Evolutionary conservation across 495 filamentous ascomycete genomes (phyloP).

Genomic region (Penicillium dipodomyicola): DNA sequence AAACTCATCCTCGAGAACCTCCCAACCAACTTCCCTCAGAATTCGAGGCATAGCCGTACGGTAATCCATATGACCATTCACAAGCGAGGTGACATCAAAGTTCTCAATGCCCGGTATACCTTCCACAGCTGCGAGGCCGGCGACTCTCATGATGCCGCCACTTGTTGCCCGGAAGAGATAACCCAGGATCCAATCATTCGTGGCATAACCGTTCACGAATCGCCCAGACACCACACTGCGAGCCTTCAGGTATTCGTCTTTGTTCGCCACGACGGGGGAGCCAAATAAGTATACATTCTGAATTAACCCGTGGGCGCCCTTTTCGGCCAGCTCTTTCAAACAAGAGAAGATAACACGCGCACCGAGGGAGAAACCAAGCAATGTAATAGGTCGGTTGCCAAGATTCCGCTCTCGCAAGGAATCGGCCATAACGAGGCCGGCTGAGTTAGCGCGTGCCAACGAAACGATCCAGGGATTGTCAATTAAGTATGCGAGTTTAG

Average conservation of each 20-base stretch:
- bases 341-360: slow-evolving; percentile 91
- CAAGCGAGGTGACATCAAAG: slow-evolving; percentile 78
- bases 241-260: slow-evolving; percentile 82
- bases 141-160: slow-evolving; percentile 87
- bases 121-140: slow-evolving; percentile 81
- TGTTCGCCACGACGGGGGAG: slow-evolving; percentile 85
- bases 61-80: slow-evolving; percentile 96
- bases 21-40: slow-evolving; percentile 81
- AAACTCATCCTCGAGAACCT: slow-evolving; percentile 90
- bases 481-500: slow-evolving; percentile 94
- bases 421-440: slow-evolving; percentile 93
- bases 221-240: slow-evolving; percentile 80
- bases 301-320: slow-evolving; percentile 85
- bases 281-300: slow-evolving; percentile 97
- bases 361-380: slow-evolving; percentile 96
- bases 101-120: slow-evolving; percentile 82
- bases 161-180: slow-evolving; percentile 95
- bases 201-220: slow-evolving; percentile 93
- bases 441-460: slow-evolving; percentile 78
- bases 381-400: slow-evolving; percentile 84
- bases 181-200: slow-evolving; percentile 95
- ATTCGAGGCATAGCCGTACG: slow-evolving; percentile 85
- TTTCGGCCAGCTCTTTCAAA: slow-evolving; percentile 79
- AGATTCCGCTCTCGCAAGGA: slow-evolving; percentile 90
- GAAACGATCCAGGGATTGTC: slow-evolving; percentile 99